Percentiles rank a stretch among this genome's conserved stretches.
Conservation (phyloP, 2,329 filamentous ascomycete genomes). For the Zymoseptoria tritici region DNA sequence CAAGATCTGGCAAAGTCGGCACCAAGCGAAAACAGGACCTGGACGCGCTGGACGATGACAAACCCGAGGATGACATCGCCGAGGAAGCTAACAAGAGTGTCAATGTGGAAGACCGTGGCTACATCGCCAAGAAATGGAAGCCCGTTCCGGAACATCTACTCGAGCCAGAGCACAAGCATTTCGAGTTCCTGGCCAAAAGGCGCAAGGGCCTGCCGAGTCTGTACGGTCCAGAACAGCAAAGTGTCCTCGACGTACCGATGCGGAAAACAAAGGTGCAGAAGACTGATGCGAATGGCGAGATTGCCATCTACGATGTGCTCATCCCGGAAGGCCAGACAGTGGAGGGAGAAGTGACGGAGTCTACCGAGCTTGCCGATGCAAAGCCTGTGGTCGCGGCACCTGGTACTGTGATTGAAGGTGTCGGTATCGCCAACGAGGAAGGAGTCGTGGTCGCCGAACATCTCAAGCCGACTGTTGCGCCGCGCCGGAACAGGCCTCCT, state of each 20-base stretch:
- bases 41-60: slow-evolving; percentile 52
- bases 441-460: slow-evolving; percentile 48
- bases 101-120: slow-evolving; percentile 39
- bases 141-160: slow-evolving; percentile 51
- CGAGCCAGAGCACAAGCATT: slow-evolving; percentile 48
- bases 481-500: slow-evolving; percentile 63
- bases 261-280: slow-evolving; percentile 74
- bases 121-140: slow-evolving; percentile 52
- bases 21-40: slow-evolving; percentile 57
- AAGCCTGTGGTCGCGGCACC: slow-evolving; percentile 46
- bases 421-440: slow-evolving; percentile 54
- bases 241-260: slow-evolving; percentile 41
- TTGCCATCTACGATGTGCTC: slow-evolving; percentile 76
- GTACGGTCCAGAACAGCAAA: slow-evolving; percentile 34
- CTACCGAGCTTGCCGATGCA: slow-evolving; percentile 41
- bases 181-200: slow-evolving; percentile 52
- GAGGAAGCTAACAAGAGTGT: slow-evolving; percentile 37
- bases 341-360: slow-evolving; percentile 69
- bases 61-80: slow-evolving; percentile 34
- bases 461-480: slow-evolving; percentile 22
- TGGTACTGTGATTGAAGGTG: slow-evolving; percentile 52
- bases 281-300: slow-evolving; percentile 64
- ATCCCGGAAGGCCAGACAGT: slow-evolving; percentile 71
- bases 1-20: slow-evolving; percentile 56
- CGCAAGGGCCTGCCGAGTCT: slow-evolving; percentile 51